Percentiles rank a stretch among this genome's conserved stretches.
Evolutionary conservation across 106 monocot genomes (phyloP).

Genomic region (Alisma plantagoaquatica): DNA sequence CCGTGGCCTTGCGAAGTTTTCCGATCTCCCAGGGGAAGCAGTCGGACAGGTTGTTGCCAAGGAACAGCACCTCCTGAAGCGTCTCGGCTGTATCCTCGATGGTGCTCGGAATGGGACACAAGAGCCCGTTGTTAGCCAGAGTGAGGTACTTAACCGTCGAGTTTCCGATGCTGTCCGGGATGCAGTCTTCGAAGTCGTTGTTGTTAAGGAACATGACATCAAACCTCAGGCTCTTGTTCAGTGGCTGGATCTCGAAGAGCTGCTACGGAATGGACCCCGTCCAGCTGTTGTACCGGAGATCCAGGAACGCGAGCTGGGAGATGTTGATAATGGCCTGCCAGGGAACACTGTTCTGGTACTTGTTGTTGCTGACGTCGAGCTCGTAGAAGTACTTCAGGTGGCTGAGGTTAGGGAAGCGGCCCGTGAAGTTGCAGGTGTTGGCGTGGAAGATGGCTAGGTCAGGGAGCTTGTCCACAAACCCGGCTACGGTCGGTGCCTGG

Average conservation of each 20-base stretch:
- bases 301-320: constrained; percentile 4
- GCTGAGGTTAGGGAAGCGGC: constrained; percentile 37
- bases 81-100: constrained; percentile 16
- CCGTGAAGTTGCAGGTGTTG: constrained; percentile 44
- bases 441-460: too few species aligned
- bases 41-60: too few species aligned
- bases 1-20: constrained; percentile 18
- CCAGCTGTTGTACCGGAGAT: too few species aligned
- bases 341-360: constrained; percentile 12
- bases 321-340: not conserved
- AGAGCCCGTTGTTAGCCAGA: constrained; percentile 54
- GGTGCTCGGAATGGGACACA: constrained; percentile 22
- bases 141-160: too few species aligned
- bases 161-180: constrained; percentile 20
- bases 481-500: constrained; percentile 20
- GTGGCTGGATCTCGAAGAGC: too few species aligned
- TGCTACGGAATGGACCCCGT: constrained; percentile 22
- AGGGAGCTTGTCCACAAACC: too few species aligned
- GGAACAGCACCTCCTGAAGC: constrained; percentile 31
- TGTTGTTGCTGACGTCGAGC: constrained; percentile 64
- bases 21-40: constrained; percentile 43
- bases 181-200: constrained; percentile 22
- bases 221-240: constrained; percentile 4
- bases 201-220: constrained; percentile 59
- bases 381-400: constrained; percentile 42